A percentile compares a stretch with the other conserved stretches of the same genome.
These are phyloP conservation scores for Boletus semigastroideus DNA, from an alignment of 1,284 basidiomycete species.

Conservation along the genomic window DNA sequence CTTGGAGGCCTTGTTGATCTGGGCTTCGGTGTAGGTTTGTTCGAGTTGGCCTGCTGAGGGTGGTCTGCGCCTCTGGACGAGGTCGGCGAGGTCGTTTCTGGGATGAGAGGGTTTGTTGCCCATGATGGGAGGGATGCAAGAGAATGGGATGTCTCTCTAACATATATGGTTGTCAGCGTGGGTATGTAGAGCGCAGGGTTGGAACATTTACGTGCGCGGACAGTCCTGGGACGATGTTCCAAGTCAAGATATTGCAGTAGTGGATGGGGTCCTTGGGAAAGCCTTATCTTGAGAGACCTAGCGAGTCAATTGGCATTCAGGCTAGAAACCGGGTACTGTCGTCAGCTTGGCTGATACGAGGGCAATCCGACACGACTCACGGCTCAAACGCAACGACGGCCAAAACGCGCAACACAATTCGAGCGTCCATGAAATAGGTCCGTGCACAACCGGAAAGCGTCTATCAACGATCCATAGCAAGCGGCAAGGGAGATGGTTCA, in stretches of 20 bases:
- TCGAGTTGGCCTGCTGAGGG: neutral
- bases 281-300: neutral
- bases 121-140: neutral
- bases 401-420: neutral
- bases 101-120: conserved; percentile 1
- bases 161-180: neutral
- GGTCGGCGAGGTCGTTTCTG: neutral
- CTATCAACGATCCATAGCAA: neutral
- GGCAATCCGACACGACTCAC: neutral
- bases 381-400: too few relatives aligned
- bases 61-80: neutral
- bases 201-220: too few relatives aligned
- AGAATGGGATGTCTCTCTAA: neutral
- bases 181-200: neutral
- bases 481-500: neutral
- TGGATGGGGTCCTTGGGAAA: neutral
- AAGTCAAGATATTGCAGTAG: too few relatives aligned
- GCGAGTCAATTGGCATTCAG: neutral
- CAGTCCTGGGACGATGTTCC: too few relatives aligned
- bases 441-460: neutral
- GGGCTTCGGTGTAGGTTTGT: conserved; percentile 4
- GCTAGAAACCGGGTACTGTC: too few relatives aligned
- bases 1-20: conserved; percentile 5
- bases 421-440: neutral
- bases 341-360: neutral